These are phyloP conservation scores for Debaryomycetaceae sp. DNA, from an alignment of 1,139 yeast species.

Conservation along the genomic window DNA sequence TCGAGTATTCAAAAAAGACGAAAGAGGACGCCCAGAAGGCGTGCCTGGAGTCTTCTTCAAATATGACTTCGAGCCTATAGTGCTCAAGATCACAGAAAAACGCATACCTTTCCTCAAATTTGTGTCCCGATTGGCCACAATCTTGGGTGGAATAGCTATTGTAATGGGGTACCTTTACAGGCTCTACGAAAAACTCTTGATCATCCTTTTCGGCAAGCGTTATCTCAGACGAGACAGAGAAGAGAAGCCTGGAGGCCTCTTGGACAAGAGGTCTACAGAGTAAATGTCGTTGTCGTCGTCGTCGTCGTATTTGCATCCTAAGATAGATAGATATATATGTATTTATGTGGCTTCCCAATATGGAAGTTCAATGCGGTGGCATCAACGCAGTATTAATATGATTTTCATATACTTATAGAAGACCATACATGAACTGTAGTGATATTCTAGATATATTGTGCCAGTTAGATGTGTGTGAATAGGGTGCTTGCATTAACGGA, in stretches of 20 bases:
- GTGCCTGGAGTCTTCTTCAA: slow-evolving; percentile 80
- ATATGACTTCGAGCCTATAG: slow-evolving; percentile 87
- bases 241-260: slow-evolving; percentile 38
- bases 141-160: slow-evolving; percentile 68
- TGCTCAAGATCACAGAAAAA: slow-evolving; percentile 63
- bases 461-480: too few relatives aligned
- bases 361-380: background rate
- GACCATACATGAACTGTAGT: too few relatives aligned
- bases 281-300: background rate
- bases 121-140: slow-evolving; percentile 73
- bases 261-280: slow-evolving; percentile 11
- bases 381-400: background rate
- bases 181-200: slow-evolving; percentile 45
- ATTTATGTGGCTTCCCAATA: background rate
- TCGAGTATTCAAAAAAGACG: slow-evolving; percentile 18
- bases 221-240: slow-evolving; percentile 56
- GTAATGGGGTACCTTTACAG: slow-evolving; percentile 49
- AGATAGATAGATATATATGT: too few relatives aligned
- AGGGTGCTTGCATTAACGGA: too few relatives aligned
- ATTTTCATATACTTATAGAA: too few relatives aligned
- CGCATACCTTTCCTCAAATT: slow-evolving; percentile 78
- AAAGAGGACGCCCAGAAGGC: slow-evolving; percentile 25
- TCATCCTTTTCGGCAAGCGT: slow-evolving; percentile 47
- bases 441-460: too few relatives aligned
- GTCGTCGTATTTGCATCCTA: background rate